A percentile compares a stretch with the other conserved stretches of the same genome.
Evolutionary conservation across 805 yeast genomes (phyloP).

Genomic region (Starmerella riodocensis): DNA sequence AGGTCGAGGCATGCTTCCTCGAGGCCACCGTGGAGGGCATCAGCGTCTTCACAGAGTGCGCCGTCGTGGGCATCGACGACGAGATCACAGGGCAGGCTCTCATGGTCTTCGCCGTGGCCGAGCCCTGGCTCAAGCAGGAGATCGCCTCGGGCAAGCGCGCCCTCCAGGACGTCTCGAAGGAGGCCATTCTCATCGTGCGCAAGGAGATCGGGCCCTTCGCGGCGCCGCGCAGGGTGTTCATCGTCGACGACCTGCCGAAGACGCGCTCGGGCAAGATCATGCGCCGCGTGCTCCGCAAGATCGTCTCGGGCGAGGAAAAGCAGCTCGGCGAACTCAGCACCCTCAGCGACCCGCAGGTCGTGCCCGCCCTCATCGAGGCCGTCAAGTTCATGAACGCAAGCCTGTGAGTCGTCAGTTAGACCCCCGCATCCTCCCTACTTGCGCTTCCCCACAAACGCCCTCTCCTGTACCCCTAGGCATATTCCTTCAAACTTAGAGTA

Average conservation of each 20-base stretch:
- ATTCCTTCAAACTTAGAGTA: too few relatives aligned
- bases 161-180: constrained; percentile 39
- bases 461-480: too few relatives aligned
- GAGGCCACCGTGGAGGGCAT: constrained; percentile 47
- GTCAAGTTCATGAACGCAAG: too few relatives aligned
- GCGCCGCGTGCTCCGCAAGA: constrained; percentile 93
- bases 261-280: constrained; percentile 97
- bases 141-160: constrained; percentile 27
- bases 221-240: constrained; percentile 75
- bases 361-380: constrained; percentile 57
- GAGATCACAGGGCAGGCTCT: constrained; percentile 97
- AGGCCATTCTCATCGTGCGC: constrained; percentile 76
- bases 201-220: constrained; percentile 88
- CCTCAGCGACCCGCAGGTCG: constrained; percentile 72
- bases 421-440: too few relatives aligned
- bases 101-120: constrained; percentile 62
- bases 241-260: constrained; percentile 90
- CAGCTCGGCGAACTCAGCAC: constrained; percentile 89
- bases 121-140: constrained; percentile 46
- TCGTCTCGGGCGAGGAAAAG: constrained; percentile 82
- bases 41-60: constrained; percentile 74
- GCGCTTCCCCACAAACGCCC: too few relatives aligned
- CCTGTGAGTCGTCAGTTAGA: too few relatives aligned
- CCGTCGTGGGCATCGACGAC: constrained; percentile 92
- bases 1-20: constrained; percentile 70